A percentile compares a stretch with the other conserved stretches of the same genome.
These are phyloP conservation scores for Aspergillus calidoustus DNA, from an alignment of 2,329 filamentous ascomycete species.

Conservation along the genomic window DNA sequence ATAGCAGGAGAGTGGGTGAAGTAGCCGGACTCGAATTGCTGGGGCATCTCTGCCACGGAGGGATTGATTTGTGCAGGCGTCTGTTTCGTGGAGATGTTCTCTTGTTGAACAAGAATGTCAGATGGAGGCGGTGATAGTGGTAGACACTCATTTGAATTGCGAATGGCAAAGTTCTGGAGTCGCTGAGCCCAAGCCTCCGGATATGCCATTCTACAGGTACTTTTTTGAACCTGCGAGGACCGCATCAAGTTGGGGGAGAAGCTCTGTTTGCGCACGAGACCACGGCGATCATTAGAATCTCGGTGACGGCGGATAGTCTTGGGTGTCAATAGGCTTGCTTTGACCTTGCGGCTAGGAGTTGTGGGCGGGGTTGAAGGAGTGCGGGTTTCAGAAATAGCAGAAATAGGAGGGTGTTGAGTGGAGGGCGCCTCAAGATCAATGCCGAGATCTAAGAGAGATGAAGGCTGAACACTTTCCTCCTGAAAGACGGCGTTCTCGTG, in stretches of 20 bases:
- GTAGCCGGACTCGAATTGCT: slow-evolving; percentile 38
- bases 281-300: slow-evolving; percentile 47
- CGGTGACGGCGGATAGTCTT: slow-evolving; percentile 46
- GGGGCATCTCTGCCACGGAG: slow-evolving; percentile 43
- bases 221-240: slow-evolving; percentile 53
- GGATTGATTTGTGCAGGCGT: slow-evolving; percentile 38
- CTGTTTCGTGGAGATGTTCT: slow-evolving; percentile 40
- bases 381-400: slow-evolving; percentile 24
- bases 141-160: slow-evolving; percentile 48
- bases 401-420: slow-evolving; percentile 17
- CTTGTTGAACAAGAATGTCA: slow-evolving; percentile 46
- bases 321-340: slow-evolving; percentile 43
- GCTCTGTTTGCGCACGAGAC: slow-evolving; percentile 47
- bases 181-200: slow-evolving; percentile 57
- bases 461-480: slow-evolving; percentile 46
- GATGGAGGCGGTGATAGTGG: slow-evolving; percentile 53
- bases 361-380: slow-evolving; percentile 44
- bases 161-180: slow-evolving; percentile 58
- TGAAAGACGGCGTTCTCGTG: slow-evolving; percentile 40
- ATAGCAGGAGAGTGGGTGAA: slow-evolving; percentile 40
- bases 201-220: slow-evolving; percentile 43
- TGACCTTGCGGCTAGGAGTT: slow-evolving; percentile 43
- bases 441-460: slow-evolving; percentile 37
- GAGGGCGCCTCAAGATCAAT: slow-evolving; percentile 40
- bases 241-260: slow-evolving; percentile 60